Evolutionary conservation across 257 asterid species (phyloP), one percentile per base, ranked within the genome.

Genomic region (Leptodermis oblonga): DNA sequence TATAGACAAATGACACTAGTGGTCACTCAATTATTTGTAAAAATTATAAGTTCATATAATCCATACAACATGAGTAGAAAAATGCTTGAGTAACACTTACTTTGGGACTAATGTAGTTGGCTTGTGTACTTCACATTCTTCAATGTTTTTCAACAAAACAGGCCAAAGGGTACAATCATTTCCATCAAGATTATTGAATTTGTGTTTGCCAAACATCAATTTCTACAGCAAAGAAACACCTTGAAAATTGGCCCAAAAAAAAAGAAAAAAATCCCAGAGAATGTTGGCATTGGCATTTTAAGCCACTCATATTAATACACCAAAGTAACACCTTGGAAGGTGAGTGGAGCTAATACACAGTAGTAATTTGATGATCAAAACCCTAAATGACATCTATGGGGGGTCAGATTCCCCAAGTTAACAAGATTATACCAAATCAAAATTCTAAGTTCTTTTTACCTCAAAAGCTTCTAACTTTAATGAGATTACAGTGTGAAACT

Each of bases 401-500:
- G 45, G 62, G 67, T n/a, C 54, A 45, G 30, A 33, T 42, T 13
- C 67, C 52, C 52, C 10, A 23, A 12, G 33, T 67, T n/a, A 65
- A 36, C 54, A 69, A 70, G 31, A 55, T 73, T 60, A 69, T 60
- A 73, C 53, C 66, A 52, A 70, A 68, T 65, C 55, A 62, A 77
- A 73, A 69, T 53, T 60, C 90, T 83, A 83, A 65, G 30, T 85
- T 84, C 67, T 67, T 60, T 22, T 60, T 28, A 61, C 62, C 62
- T 39, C 10, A 9, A 53, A 25, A 53, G 60, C 14, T 68, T 69
- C 78, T 79, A 55, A 81, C 76, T 79, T 68, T 73, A 64, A 78
- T 73, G 80, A 72, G 53, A 78, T 77, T 77, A 80, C 82, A 83
- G 78, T 73, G 71, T 70, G 67, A 54, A 62, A 68, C 70, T 70